Percentiles rank a stretch among this genome's conserved stretches.
Evolutionary conservation across 2,329 filamentous ascomycete species (phyloP).

Genomic region (Aspergillus neoniger): DNA sequence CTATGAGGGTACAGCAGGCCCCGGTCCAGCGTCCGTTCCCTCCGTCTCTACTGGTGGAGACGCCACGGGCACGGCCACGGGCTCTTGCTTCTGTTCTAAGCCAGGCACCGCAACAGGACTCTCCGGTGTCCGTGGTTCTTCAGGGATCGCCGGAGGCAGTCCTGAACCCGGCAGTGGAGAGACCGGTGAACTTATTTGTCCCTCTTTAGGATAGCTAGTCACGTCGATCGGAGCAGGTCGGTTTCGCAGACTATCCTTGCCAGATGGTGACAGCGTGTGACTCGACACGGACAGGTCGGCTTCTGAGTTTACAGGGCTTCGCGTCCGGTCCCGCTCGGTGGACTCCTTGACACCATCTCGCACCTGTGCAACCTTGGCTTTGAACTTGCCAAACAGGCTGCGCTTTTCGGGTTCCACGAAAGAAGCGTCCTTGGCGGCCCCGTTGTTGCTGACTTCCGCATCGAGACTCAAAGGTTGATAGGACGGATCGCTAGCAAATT

Average conservation of each 20-base stretch:
- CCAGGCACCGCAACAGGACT: slow-evolving; percentile 13
- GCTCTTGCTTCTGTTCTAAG: slow-evolving; percentile 12
- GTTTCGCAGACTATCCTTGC: slow-evolving; percentile 22
- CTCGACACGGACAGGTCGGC: slow-evolving; percentile 35
- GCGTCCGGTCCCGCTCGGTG: slow-evolving; percentile 53
- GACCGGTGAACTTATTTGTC: slow-evolving; percentile 26
- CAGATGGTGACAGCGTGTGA: slow-evolving; percentile 39
- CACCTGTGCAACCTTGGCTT: slow-evolving; percentile 60
- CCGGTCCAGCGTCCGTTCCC: not conserved
- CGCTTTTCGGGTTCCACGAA: slow-evolving; percentile 54
- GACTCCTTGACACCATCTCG: slow-evolving; percentile 58
- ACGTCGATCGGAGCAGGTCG: slow-evolving; percentile 29
- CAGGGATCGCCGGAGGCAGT: slow-evolving; percentile 36
- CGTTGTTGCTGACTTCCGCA: slow-evolving; percentile 40
- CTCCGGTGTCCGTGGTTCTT: slow-evolving; percentile 37
- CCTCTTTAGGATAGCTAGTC: slow-evolving; percentile 26
- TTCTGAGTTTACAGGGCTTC: slow-evolving; percentile 50
- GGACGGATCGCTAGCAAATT: slow-evolving; percentile 40
- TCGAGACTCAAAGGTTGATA: slow-evolving; percentile 40
- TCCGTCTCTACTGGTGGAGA: not conserved
- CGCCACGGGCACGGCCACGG: not conserved
- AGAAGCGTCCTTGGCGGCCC: slow-evolving; percentile 23
- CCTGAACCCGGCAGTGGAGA: slow-evolving; percentile 35
- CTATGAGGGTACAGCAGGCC: slow-evolving; percentile 8
- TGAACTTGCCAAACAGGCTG: slow-evolving; percentile 65